Evolutionary conservation across 2,329 filamentous ascomycete genomes (phyloP).

Genomic region (Colletotrichum acutatum): DNA sequence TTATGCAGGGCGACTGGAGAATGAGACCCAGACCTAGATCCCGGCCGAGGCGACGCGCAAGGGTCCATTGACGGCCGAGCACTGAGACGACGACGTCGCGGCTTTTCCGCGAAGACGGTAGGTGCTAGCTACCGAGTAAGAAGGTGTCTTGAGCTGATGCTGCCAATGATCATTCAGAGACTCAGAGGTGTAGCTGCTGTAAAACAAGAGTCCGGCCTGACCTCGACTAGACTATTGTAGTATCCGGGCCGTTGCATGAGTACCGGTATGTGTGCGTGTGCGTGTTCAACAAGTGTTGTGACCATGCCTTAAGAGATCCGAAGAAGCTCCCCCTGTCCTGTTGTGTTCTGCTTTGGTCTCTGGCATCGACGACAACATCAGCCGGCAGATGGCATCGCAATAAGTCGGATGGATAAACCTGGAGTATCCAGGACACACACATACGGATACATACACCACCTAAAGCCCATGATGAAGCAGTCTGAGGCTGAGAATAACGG

Average conservation of each 20-base stretch:
- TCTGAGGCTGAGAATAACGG: neutral
- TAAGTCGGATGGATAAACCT: neutral
- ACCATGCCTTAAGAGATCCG: neutral
- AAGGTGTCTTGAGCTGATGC: neutral
- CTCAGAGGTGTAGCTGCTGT: neutral
- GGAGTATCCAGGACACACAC: neutral
- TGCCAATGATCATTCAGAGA: neutral
- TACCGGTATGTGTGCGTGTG: neutral
- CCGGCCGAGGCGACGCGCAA: conserved; percentile 23
- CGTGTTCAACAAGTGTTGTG: neutral
- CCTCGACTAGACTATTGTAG: neutral
- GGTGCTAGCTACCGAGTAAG: neutral
- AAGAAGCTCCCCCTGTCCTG: neutral
- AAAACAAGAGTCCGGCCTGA: neutral
- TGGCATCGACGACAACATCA: neutral
- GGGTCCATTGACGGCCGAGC: conserved; percentile 27
- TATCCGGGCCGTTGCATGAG: neutral
- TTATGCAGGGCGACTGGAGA: conserved; percentile 29
- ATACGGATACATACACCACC: neutral
- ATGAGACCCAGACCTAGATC: conserved; percentile 15
- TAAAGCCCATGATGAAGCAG: neutral
- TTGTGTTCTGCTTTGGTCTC: neutral
- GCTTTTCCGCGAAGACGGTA: neutral
- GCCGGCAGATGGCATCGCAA: neutral
- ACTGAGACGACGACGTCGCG: conserved; percentile 21